Conservation (phyloP, 2,329 filamentous ascomycete species). For the Trichophyton rubrum region DNA sequence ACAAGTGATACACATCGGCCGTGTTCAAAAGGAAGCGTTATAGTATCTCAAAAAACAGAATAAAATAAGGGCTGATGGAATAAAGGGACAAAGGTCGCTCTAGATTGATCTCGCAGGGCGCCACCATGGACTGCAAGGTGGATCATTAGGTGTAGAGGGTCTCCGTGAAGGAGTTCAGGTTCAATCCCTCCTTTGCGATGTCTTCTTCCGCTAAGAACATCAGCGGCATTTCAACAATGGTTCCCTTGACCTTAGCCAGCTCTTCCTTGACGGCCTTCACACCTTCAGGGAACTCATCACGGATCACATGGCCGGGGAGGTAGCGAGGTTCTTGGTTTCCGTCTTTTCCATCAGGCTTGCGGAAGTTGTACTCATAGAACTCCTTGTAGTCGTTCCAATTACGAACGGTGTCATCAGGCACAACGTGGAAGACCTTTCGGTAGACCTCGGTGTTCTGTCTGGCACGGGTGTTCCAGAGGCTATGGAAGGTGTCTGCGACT, state of each 20-base stretch:
- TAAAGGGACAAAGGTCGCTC: background rate
- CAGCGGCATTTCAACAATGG: constrained; percentile 79
- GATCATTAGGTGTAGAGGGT: constrained; percentile 52
- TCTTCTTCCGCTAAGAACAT: constrained; percentile 76
- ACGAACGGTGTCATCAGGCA: constrained; percentile 46
- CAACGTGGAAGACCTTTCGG: constrained; percentile 49
- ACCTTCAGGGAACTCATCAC: constrained; percentile 61
- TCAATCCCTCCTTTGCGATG: constrained; percentile 69
- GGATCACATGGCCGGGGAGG: constrained; percentile 77
- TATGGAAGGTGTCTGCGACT: constrained; percentile 43
- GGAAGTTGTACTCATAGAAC: constrained; percentile 51
- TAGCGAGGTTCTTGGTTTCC: constrained; percentile 41
- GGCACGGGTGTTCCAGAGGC: constrained; percentile 47
- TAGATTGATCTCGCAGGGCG: background rate
- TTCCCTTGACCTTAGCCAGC: constrained; percentile 54
- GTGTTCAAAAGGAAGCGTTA: background rate
- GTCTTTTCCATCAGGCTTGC: constrained; percentile 34
- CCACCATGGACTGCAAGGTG: background rate
- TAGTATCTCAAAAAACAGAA: background rate
- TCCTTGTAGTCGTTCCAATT: constrained; percentile 52
- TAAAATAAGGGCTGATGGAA: background rate
- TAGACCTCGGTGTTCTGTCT: constrained; percentile 49
- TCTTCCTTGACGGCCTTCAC: constrained; percentile 60
- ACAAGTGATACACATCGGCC: background rate
- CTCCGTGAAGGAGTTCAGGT: constrained; percentile 58